Evolutionary conservation across 1,284 basidiomycete species (phyloP).

Genomic region (Irpex sp.): DNA sequence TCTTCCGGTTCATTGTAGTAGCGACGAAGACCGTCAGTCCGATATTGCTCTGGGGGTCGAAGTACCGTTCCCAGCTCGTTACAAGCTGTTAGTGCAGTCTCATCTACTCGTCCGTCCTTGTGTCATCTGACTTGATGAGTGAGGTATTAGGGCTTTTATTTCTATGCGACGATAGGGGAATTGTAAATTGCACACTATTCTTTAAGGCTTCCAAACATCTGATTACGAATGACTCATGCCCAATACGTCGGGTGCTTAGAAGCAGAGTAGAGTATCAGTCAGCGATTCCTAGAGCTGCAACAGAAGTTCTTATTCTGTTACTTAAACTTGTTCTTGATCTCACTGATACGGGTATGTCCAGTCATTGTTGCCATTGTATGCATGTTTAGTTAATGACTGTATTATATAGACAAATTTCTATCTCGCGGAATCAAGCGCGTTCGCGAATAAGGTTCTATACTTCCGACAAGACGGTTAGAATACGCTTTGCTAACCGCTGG

Average conservation of each 20-base stretch:
- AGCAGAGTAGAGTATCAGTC: slow-evolving; percentile 50
- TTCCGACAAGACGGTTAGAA: slow-evolving; percentile 96
- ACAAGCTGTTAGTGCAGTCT: slow-evolving; percentile 49
- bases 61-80: slow-evolving; percentile 63
- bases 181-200: slow-evolving; percentile 70
- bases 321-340: slow-evolving; percentile 82
- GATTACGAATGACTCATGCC: slow-evolving; percentile 81
- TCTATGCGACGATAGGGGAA: slow-evolving; percentile 78
- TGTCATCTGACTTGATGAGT: not conserved
- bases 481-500: slow-evolving; percentile 76
- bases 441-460: slow-evolving; percentile 83
- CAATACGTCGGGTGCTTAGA: slow-evolving; percentile 29
- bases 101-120: not conserved
- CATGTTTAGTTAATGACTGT: not conserved
- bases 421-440: slow-evolving; percentile 88
- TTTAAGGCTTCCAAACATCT: slow-evolving; percentile 76
- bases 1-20: slow-evolving; percentile 64
- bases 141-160: slow-evolving; percentile 76
- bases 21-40: slow-evolving; percentile 76
- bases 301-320: slow-evolving; percentile 92
- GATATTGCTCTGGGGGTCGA: slow-evolving; percentile 74
- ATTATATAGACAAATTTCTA: slow-evolving; percentile 83
- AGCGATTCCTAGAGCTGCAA: slow-evolving; percentile 75
- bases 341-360: slow-evolving; percentile 66
- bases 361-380: not conserved